Percentiles rank a stretch among this genome's conserved stretches.
phyloP scores from a whole-genome alignment of 225 moss, liverwort and hornwort genomes.

The Bryum argenteum region DNA sequence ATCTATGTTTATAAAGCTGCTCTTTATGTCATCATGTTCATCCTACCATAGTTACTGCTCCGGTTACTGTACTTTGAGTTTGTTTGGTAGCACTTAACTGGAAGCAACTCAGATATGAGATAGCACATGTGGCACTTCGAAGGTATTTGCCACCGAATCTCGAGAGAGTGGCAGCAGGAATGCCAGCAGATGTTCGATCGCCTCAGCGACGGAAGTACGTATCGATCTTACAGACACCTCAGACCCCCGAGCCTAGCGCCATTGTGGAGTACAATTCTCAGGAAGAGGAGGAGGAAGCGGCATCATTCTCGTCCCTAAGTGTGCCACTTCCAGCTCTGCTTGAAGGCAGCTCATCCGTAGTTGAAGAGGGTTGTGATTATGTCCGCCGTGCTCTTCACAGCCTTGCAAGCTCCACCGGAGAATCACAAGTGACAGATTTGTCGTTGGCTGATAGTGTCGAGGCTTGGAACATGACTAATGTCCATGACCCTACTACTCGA shows the following conservation, averaged over 20 bases:
- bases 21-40: no score
- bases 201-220: constrained; percentile 38
- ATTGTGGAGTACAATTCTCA: constrained; percentile 14
- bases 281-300: constrained; percentile 17
- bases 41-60: no score
- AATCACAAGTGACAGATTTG: constrained; percentile 28
- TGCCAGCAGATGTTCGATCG: constrained; percentile 59
- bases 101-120: constrained; percentile 69
- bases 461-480: constrained; percentile 45
- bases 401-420: constrained; percentile 31
- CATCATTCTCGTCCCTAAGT: constrained; percentile 25
- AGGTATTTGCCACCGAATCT: constrained; percentile 55
- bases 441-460: constrained; percentile 63
- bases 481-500: constrained; percentile 33
- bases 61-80: background rate
- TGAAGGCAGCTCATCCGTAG: constrained; percentile 18
- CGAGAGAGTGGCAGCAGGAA: constrained; percentile 46
- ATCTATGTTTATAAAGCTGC: no score
- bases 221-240: constrained; percentile 40
- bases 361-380: constrained; percentile 49
- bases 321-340: constrained; percentile 59
- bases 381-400: constrained; percentile 43
- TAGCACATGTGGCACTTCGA: constrained; percentile 63
- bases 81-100: constrained; percentile 28
- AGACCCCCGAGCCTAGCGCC: constrained; percentile 23